These are phyloP conservation scores for Zygotorulaspora florentina DNA, from an alignment of 805 yeast species.

Conservation along the genomic window DNA sequence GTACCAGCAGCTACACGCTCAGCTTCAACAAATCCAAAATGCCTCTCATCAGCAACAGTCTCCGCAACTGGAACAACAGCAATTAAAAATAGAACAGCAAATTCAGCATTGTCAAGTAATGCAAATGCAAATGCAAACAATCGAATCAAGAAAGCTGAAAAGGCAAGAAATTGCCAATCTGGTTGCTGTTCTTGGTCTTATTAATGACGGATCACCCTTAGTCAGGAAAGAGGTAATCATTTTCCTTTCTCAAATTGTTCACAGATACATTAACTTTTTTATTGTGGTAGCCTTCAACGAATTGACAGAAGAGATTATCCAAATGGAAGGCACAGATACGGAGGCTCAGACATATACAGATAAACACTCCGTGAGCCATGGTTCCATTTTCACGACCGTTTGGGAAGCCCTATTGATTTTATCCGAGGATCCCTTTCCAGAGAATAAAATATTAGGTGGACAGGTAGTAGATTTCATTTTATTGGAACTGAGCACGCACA, in stretches of 20 bases:
- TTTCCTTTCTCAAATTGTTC: conserved; percentile 69
- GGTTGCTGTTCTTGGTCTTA: conserved; percentile 56
- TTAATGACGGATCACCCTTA: conserved; percentile 85
- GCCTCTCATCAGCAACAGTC: conserved; percentile 28
- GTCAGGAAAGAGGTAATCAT: conserved; percentile 82
- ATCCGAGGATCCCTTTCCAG: conserved; percentile 84
- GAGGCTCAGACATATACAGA: conserved; percentile 35
- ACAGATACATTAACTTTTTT: conserved; percentile 67
- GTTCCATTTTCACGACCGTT: conserved; percentile 76
- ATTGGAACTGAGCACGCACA: conserved; percentile 45
- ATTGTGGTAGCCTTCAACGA: conserved; percentile 83
- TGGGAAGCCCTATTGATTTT: conserved; percentile 82
- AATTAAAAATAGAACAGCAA: conserved; percentile 32
- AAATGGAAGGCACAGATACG: conserved; percentile 41
- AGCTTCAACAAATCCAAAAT: conserved; percentile 29
- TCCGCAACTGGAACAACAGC: conserved; percentile 22
- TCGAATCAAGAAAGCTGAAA: conserved; percentile 44
- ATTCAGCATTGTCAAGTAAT: conserved; percentile 28
- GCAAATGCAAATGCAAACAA: conserved; percentile 27
- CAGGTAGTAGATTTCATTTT: conserved; percentile 71
- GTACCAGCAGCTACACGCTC: conserved; percentile 31
- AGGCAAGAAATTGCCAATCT: conserved; percentile 71
- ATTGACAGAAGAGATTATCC: conserved; percentile 70
- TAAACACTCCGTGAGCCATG: conserved; percentile 70
- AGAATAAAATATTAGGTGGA: conserved; percentile 69